phyloP scores from a whole-genome alignment of 495 filamentous ascomycete genomes.

The Hypoxylon lenormandii region DNA sequence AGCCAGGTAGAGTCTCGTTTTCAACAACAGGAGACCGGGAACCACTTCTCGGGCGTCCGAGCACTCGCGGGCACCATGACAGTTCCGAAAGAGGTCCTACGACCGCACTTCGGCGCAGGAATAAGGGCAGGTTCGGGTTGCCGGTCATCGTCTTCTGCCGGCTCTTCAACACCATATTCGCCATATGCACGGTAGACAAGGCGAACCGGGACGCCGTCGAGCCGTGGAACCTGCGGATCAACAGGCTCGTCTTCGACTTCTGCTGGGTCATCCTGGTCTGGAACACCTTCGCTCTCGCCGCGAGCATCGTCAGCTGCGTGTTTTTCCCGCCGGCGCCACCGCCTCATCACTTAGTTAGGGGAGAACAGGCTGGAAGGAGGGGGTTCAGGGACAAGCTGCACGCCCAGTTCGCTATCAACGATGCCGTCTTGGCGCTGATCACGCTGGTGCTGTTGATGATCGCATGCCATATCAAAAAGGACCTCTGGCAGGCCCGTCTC shows the following conservation, averaged over 20 bases:
- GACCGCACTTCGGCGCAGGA: not conserved
- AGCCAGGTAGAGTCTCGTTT: not conserved
- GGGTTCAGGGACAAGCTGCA: constrained; percentile 10
- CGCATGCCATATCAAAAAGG: constrained; percentile 4
- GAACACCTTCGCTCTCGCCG: constrained; percentile 5
- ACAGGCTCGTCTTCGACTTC: constrained; percentile 12
- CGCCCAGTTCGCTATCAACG: constrained; percentile 6
- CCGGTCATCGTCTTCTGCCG: constrained; percentile 18
- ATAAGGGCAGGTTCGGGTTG: constrained; percentile 3
- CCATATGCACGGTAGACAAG: constrained; percentile 6
- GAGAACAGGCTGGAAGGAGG: no score
- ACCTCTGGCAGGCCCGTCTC: not conserved
- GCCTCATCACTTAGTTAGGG: no score
- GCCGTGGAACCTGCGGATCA: constrained; percentile 4
- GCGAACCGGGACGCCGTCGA: constrained; percentile 13
- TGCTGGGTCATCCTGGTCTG: constrained; percentile 20
- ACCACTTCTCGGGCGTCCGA: constrained; percentile 19
- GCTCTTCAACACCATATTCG: constrained; percentile 23
- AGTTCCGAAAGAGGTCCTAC: not conserved
- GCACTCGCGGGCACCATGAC: not conserved
- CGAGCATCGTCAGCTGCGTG: constrained; percentile 6
- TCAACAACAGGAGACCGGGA: constrained; percentile 7
- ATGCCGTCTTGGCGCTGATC: constrained; percentile 4
- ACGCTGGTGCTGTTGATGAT: constrained; percentile 12
- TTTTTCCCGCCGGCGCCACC: not conserved